Evolutionary conservation across 768 basidiomycete species (phyloP).

Genomic region (Tephrocybe sp.): DNA sequence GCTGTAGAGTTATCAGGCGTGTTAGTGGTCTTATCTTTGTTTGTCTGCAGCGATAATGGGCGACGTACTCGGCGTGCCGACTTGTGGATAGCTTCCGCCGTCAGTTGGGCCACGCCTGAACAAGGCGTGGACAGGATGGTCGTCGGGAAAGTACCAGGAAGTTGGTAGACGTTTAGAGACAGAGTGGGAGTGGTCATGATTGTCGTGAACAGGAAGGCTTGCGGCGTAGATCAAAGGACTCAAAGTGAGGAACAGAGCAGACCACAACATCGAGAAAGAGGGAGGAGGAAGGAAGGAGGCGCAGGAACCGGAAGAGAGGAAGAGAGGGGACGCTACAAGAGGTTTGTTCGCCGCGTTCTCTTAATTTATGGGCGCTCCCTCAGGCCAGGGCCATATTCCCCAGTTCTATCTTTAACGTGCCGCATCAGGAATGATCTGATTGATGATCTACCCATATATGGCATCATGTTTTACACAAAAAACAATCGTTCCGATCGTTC

Average conservation of each 20-base stretch:
- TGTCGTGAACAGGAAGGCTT: conserved; percentile 22
- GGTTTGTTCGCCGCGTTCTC: background rate
- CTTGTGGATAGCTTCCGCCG: conserved; percentile 45
- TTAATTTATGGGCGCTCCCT: background rate
- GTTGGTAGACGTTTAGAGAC: conserved; percentile 30
- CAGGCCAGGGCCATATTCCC: background rate
- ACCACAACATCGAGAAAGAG: conserved; percentile 20
- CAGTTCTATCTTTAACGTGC: background rate
- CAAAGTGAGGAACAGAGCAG: conserved; percentile 22
- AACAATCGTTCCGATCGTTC: too few relatives aligned
- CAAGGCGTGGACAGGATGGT: conserved; percentile 58
- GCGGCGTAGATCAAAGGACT: conserved; percentile 21
- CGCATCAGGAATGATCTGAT: too few relatives aligned
- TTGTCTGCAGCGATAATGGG: background rate
- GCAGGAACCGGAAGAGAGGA: background rate
- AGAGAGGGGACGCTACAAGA: background rate
- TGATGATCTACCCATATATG: too few relatives aligned
- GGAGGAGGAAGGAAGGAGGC: background rate
- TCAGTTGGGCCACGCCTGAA: conserved; percentile 56
- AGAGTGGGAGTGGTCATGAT: conserved; percentile 28
- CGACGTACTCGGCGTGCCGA: conserved; percentile 58
- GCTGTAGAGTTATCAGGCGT: conserved; percentile 29
- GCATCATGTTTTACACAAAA: too few relatives aligned
- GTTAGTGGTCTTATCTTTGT: background rate
- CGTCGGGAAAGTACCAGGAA: conserved; percentile 60